A percentile compares a stretch with the other conserved stretches of the same genome.
Conservation (phyloP, 495 filamentous ascomycete species). For the Podospora conica region DNA sequence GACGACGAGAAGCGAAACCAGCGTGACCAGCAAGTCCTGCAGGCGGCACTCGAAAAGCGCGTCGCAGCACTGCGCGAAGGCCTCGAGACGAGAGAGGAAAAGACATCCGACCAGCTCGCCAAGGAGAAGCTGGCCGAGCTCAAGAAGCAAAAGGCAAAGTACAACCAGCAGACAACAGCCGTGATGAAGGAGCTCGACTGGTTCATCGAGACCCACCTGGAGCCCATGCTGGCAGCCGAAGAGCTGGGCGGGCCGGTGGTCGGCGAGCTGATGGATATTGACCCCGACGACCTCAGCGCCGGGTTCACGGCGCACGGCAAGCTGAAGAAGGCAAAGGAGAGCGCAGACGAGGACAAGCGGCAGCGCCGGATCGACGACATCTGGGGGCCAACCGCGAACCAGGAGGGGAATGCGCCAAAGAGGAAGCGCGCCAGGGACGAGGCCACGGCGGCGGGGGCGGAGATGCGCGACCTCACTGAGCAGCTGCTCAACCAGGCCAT, state of each 20-base stretch:
- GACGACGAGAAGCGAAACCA: constrained; percentile 56
- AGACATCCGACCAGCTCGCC: constrained; percentile 51
- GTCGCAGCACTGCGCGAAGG: constrained; percentile 47
- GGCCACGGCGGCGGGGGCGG: constrained; percentile 56
- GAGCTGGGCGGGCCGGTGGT: constrained; percentile 80
- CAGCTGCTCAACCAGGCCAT: constrained; percentile 54
- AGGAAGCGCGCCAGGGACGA: constrained; percentile 45
- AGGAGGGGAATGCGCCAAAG: constrained; percentile 22
- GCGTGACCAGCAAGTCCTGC: constrained; percentile 58
- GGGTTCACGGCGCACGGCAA: constrained; percentile 70
- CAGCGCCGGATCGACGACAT: constrained; percentile 73
- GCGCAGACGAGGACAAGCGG: constrained; percentile 40
- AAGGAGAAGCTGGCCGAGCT: constrained; percentile 53
- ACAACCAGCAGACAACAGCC: constrained; percentile 49
- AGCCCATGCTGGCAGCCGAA: constrained; percentile 78
- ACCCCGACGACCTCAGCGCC: constrained; percentile 49
- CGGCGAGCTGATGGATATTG: constrained; percentile 62
- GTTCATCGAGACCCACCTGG: constrained; percentile 70
- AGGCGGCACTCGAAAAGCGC: constrained; percentile 41
- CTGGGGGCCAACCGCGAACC: constrained; percentile 44
- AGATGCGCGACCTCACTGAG: constrained; percentile 62
- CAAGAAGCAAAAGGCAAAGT: constrained; percentile 48
- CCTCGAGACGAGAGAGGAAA: constrained; percentile 50
- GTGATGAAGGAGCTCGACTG: constrained; percentile 57
- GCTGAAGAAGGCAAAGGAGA: constrained; percentile 53